Evolutionary conservation across 768 basidiomycete genomes (phyloP), one percentile per base, ranked within the genome.

Genomic region (Amanita brunnescens): DNA sequence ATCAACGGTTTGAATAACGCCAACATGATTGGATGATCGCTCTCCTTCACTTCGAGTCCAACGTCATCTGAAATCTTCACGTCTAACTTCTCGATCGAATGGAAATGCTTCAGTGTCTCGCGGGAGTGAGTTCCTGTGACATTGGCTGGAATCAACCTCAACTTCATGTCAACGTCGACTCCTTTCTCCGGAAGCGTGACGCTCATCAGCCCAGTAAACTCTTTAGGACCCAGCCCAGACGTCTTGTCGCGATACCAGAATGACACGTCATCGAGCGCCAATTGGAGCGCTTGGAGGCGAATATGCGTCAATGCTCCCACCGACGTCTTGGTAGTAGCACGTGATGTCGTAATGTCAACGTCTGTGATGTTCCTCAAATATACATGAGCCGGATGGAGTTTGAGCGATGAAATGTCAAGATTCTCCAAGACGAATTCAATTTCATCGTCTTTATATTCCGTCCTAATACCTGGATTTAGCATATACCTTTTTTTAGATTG

Each of bases 401-500:
- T 76, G 63, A 87, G 72, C 0, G 78, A 77, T 2, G 85, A 85
- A 16, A 88, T 70, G 56, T 86, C 78, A 29, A 88, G 69, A 58
- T 87, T 82, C 62, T 88, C 86, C 39, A 88, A 76, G 1, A 87
- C 81, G 52, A 88, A 83, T 57, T 88, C 85, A 43, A 79, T 71
- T 39, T 86, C 80, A 0, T 64, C 49, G 57, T 88, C 85, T 48
- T 80, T 79, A 62, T 80, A 88, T 56, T 88, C 86, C 5, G 78
- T 86, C 54, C 86, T 87, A 47, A 20, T n/a, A 5, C 3, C 20
- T 40, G 3, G 33, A 26, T 40, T 55, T 32, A 57, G 54, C 29
- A 29, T 26, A 14, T 32, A 21, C 30, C 6, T 2, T 50, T 20
- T 30, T 29, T 26, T 10, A 38, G 21, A 34, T 14, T 16, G 12